Percentiles rank a stretch among this genome's conserved stretches.
phyloP scores from a whole-genome alignment of 805 yeast genomes.

The Candida ovalis region DNA sequence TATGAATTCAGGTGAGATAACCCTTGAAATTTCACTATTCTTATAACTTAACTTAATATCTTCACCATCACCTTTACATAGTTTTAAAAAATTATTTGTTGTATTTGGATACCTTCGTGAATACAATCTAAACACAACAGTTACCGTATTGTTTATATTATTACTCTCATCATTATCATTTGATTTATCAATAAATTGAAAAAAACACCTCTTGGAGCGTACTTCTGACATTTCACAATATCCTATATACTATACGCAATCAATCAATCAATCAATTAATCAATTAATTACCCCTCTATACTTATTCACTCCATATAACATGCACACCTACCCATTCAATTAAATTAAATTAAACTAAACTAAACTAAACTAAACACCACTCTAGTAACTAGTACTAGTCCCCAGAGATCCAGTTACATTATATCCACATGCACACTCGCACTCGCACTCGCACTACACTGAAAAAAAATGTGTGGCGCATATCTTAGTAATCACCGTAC shows the following conservation, averaged over 20 bases:
- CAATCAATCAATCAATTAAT: too few relatives aligned
- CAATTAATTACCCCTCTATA: too few relatives aligned
- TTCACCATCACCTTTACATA: slow-evolving; percentile 11
- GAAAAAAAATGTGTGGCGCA: neutral
- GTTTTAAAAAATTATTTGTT: slow-evolving; percentile 7
- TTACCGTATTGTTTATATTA: too few relatives aligned
- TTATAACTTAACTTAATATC: slow-evolving; percentile 11
- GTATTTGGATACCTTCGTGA: slow-evolving; percentile 13
- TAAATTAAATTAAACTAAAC: too few relatives aligned
- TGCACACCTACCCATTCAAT: neutral
- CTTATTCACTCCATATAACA: too few relatives aligned
- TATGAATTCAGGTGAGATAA: slow-evolving; percentile 28
- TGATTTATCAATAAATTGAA: slow-evolving; percentile 4
- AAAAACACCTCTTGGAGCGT: slow-evolving; percentile 3
- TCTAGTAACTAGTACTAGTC: too few relatives aligned
- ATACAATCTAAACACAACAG: slow-evolving; percentile 11
- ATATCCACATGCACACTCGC: too few relatives aligned
- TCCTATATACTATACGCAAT: too few relatives aligned
- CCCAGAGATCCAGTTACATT: too few relatives aligned
- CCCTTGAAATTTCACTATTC: slow-evolving; percentile 19
- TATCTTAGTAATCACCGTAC: neutral
- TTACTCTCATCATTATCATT: neutral
- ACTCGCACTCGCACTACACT: neutral
- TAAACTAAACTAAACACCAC: too few relatives aligned
- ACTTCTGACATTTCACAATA: too few relatives aligned